phyloP scores from a whole-genome alignment of 352 stramenopile genomes.

The Elongisporangium anandrum region DNA sequence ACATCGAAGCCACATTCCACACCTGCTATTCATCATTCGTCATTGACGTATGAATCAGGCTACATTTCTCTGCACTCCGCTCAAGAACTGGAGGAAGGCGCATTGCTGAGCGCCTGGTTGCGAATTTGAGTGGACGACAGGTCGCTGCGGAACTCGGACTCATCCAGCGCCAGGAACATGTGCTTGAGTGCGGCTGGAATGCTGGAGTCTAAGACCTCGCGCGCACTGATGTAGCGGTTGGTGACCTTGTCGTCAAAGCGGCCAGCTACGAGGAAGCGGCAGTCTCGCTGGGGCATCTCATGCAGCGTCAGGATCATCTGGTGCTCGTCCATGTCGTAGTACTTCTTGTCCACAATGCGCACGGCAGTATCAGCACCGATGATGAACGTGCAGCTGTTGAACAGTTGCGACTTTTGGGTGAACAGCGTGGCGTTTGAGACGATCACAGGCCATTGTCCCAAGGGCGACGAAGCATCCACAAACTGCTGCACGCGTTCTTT shows the following conservation, averaged over 20 bases:
- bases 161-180: conserved; percentile 68
- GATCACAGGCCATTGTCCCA: conserved; percentile 54
- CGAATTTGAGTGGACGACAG: conserved; percentile 86
- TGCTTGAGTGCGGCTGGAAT: conserved; percentile 45
- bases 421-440: conserved; percentile 83
- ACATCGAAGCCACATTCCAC: no score
- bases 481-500: conserved; percentile 55
- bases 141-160: conserved; percentile 81
- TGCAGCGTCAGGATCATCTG: conserved; percentile 76
- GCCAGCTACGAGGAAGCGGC: conserved; percentile 86
- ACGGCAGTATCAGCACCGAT: conserved; percentile 88
- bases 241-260: conserved; percentile 53
- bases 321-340: conserved; percentile 76
- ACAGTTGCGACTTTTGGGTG: conserved; percentile 71
- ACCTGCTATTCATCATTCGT: no score
- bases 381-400: conserved; percentile 75
- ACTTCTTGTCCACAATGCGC: conserved; percentile 88
- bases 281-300: conserved; percentile 53
- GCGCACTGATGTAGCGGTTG: conserved; percentile 47
- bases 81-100: no score
- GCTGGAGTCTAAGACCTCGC: conserved; percentile 40
- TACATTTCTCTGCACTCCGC: no score
- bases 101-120: conserved; percentile 4
- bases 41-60: no score
- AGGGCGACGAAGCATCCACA: conserved; percentile 2